Evolutionary conservation across 768 basidiomycete genomes (phyloP).

Genomic region (Lactarius deliciosus): DNA sequence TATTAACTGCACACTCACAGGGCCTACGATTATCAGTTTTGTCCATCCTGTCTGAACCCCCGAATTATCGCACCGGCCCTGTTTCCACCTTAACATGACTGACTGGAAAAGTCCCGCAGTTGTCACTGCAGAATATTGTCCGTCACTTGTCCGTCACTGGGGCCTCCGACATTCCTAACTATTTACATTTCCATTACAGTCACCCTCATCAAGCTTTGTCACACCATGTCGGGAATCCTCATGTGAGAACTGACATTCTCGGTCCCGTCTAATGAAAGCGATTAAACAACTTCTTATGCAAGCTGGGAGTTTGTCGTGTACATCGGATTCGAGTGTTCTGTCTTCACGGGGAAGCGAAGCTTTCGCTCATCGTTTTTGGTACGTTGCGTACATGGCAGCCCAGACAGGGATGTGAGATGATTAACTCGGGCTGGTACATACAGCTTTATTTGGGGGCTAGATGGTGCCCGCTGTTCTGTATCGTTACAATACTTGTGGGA

Average conservation of each 20-base stretch:
- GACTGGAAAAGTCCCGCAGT: not conserved
- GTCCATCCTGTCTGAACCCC: not conserved
- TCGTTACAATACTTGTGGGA: not conserved
- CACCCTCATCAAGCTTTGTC: conserved; percentile 3
- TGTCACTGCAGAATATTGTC: not conserved
- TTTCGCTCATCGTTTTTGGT: not conserved
- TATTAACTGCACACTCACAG: too few relatives aligned
- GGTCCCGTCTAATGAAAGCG: not conserved
- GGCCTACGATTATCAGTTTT: not conserved
- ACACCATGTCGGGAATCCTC: conserved; percentile 16
- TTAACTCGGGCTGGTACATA: not conserved
- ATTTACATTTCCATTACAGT: not conserved
- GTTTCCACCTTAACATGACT: not conserved
- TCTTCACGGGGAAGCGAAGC: not conserved
- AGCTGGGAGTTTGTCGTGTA: not conserved
- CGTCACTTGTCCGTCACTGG: too few relatives aligned
- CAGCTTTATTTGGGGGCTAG: not conserved
- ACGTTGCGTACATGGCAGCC: too few relatives aligned
- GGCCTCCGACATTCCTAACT: too few relatives aligned
- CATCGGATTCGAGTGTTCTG: not conserved
- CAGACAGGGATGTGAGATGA: not conserved
- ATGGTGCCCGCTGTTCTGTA: not conserved
- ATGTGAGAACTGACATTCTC: conserved; percentile 5
- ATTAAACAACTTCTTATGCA: not conserved
- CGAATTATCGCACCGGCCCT: not conserved